Conservation (phyloP, 23 red algal genomes). For the Gracilaria gracilis region DNA sequence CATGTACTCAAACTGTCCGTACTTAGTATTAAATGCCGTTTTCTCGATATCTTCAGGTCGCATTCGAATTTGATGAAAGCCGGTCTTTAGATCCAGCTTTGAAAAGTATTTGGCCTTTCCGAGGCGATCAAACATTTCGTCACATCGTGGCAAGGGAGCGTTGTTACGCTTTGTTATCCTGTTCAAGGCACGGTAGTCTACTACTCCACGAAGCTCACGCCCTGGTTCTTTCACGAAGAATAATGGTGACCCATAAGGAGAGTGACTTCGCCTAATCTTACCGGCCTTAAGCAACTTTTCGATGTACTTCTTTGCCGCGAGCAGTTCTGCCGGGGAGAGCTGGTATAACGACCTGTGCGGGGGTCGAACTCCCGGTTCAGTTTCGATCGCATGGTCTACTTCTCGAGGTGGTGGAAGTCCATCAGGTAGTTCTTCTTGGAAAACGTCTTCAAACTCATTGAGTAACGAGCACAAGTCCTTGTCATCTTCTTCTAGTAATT, state of each 20-base stretch:
- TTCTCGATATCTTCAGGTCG: constrained; percentile 29
- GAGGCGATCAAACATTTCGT: constrained; percentile 57
- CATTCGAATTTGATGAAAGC: constrained; percentile 61
- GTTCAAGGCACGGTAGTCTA: constrained; percentile 25
- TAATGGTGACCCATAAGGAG: constrained; percentile 33
- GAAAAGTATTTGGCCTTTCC: constrained; percentile 32
- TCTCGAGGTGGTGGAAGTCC: constrained; percentile 16
- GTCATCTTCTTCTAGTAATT: constrained; percentile 23
- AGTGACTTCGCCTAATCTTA: constrained; percentile 44
- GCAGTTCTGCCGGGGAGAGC: constrained; percentile 39
- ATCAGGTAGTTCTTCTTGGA: constrained; percentile 40
- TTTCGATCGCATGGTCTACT: constrained; percentile 46
- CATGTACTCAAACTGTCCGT: constrained; percentile 31
- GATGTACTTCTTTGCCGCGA: constrained; percentile 16
- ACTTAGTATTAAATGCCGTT: constrained; percentile 54
- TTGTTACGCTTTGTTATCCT: constrained; percentile 29
- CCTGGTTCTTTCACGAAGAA: constrained; percentile 29
- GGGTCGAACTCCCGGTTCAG: not conserved
- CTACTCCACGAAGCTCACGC: not conserved
- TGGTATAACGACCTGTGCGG: constrained; percentile 36
- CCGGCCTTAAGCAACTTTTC: constrained; percentile 31
- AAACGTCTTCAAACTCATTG: constrained; percentile 15
- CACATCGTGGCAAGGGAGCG: constrained; percentile 32
- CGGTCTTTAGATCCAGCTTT: constrained; percentile 40
- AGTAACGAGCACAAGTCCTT: not conserved